Percentiles rank a stretch among this genome's conserved stretches.
phyloP scores from a whole-genome alignment of 1,284 basidiomycete species.

The Gymnopus androsaceus region DNA sequence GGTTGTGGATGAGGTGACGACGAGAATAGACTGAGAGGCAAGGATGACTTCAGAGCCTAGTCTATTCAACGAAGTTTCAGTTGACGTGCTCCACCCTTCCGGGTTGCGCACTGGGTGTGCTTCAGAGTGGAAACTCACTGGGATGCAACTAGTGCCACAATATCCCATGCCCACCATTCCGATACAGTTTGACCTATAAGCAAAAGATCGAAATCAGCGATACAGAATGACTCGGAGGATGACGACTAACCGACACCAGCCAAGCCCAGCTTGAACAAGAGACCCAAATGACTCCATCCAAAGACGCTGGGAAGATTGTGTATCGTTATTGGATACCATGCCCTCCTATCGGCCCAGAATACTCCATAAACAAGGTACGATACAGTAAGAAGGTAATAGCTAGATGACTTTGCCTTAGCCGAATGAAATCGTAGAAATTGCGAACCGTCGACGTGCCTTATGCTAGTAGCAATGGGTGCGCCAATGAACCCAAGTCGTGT shows the following conservation, averaged over 20 bases:
- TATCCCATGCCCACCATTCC: conserved; percentile 94
- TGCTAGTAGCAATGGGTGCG: conserved; percentile 87
- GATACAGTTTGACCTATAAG: conserved; percentile 55
- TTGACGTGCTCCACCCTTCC: too few relatives aligned
- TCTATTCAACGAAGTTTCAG: conserved; percentile 26
- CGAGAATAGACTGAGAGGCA: conserved; percentile 75
- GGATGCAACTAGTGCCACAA: conserved; percentile 63
- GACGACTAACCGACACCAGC: conserved; percentile 64
- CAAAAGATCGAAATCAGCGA: not conserved
- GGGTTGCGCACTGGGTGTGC: too few relatives aligned
- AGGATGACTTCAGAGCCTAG: conserved; percentile 57
- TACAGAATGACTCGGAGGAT: not conserved
- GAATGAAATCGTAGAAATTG: too few relatives aligned
- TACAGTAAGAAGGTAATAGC: conserved; percentile 83
- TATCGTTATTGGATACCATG: conserved; percentile 79
- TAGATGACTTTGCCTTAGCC: too few relatives aligned
- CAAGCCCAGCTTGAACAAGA: conserved; percentile 74
- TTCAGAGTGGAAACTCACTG: conserved; percentile 46
- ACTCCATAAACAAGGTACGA: conserved; percentile 73
- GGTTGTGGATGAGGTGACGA: conserved; percentile 74
- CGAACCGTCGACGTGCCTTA: too few relatives aligned
- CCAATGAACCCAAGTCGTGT: conserved; percentile 90
- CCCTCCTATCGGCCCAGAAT: conserved; percentile 73
- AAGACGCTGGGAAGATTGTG: conserved; percentile 31
- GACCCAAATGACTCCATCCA: conserved; percentile 71